phyloP scores from a whole-genome alignment of 176 grass and related monocot genomes.

The Oryza meridionalis region DNA sequence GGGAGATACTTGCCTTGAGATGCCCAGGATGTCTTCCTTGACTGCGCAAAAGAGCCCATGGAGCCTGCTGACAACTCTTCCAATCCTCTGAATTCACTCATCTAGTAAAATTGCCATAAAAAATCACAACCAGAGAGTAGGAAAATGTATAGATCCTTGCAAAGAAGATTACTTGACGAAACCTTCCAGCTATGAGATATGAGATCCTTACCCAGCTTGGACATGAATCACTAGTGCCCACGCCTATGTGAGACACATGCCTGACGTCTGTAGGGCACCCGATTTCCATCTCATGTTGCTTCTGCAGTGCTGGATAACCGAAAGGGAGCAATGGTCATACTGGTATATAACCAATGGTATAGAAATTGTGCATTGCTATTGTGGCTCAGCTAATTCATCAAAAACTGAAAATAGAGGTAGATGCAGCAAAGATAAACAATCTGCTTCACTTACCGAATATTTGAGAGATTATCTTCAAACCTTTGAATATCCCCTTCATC shows the following conservation, averaged over 20 bases:
- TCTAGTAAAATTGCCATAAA: constrained; percentile 36
- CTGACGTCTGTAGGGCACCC: constrained; percentile 72
- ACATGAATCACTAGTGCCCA: constrained; percentile 28
- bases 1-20: constrained; percentile 58
- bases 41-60: constrained; percentile 27
- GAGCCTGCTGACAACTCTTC: constrained; percentile 50
- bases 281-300: constrained; percentile 77
- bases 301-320: constrained; percentile 41
- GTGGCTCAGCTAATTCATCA: not conserved
- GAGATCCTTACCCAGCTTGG: constrained; percentile 61
- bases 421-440: not conserved
- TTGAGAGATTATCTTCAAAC: constrained; percentile 63
- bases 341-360: not conserved
- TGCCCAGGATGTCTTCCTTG: constrained; percentile 61
- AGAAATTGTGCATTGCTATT: not conserved
- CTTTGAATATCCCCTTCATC: constrained; percentile 66
- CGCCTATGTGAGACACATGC: constrained; percentile 72
- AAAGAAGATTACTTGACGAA: not conserved
- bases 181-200: not conserved
- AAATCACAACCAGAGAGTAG: not conserved
- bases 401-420: not conserved
- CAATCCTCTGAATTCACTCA: constrained; percentile 60
- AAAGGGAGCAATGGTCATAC: not conserved
- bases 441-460: constrained; percentile 60
- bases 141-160: not conserved